Conservation (phyloP, 2,329 filamentous ascomycete genomes). For the Cladobotryum protrusum region DNA sequence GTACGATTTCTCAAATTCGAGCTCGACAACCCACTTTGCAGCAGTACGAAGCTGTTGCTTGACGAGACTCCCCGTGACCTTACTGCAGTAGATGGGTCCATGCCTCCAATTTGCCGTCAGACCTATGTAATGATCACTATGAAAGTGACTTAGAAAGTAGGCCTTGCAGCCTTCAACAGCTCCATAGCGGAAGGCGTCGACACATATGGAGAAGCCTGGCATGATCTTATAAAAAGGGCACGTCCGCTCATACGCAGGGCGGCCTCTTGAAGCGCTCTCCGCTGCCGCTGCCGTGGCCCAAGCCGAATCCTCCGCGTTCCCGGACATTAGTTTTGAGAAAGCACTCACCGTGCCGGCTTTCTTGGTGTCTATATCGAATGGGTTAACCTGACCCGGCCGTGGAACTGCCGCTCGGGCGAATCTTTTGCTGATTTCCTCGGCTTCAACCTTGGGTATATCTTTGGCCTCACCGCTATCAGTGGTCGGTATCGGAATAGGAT, state of each 20-base stretch:
- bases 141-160: constrained; percentile 96
- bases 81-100: constrained; percentile 94
- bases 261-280: constrained; percentile 72
- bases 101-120: constrained; percentile 83
- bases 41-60: constrained; percentile 80
- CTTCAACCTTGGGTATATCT: constrained; percentile 26
- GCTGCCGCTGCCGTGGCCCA: constrained; percentile 83
- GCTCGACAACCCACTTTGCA: constrained; percentile 72
- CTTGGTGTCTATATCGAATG: constrained; percentile 52
- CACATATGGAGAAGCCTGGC: constrained; percentile 84
- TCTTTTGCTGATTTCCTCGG: constrained; percentile 43
- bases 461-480: constrained; percentile 13
- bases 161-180: constrained; percentile 87
- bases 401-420: constrained; percentile 65
- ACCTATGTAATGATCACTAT: constrained; percentile 95
- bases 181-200: constrained; percentile 94
- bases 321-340: constrained; percentile 89
- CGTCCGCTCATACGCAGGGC: constrained; percentile 78
- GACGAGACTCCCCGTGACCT: constrained; percentile 84
- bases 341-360: constrained; percentile 53
- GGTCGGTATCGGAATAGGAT: constrained; percentile 52
- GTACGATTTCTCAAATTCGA: constrained; percentile 76
- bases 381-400: constrained; percentile 74
- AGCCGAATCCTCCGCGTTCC: constrained; percentile 80
- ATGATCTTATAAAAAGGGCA: constrained; percentile 99